A percentile compares a stretch with the other conserved stretches of the same genome.
These are phyloP conservation scores for Trichosporon coremiiforme DNA, from an alignment of 1,284 basidiomycete genomes.

Conservation along the genomic window DNA sequence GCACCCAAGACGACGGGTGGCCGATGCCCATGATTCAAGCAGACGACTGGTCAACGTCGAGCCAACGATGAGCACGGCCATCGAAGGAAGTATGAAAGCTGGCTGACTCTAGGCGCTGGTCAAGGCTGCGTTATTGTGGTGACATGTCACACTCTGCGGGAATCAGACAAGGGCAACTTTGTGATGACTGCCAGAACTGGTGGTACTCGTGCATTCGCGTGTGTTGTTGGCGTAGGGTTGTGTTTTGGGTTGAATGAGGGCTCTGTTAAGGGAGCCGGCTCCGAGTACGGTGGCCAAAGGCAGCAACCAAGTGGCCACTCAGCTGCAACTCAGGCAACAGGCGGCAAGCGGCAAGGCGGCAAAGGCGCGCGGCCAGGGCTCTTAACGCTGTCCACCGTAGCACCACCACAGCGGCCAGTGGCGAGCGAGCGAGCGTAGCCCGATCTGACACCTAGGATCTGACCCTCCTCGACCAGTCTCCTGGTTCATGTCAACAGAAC, in stretches of 20 bases:
- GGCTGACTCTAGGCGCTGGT: too few relatives aligned
- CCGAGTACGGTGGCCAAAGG: background rate
- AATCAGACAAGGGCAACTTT: background rate
- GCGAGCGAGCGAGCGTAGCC: background rate
- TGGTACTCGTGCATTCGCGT: background rate
- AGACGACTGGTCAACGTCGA: background rate
- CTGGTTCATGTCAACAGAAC: background rate
- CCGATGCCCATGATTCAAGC: background rate
- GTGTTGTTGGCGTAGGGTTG: background rate
- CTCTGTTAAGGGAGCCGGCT: background rate
- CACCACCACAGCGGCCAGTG: too few relatives aligned
- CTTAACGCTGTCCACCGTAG: too few relatives aligned
- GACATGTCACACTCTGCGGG: constrained; percentile 7
- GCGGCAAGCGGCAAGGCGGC: too few relatives aligned
- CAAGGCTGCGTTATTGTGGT: background rate
- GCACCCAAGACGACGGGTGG: background rate
- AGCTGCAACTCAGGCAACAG: background rate
- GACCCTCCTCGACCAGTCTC: too few relatives aligned
- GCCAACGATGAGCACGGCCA: background rate
- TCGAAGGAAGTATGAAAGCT: too few relatives aligned
- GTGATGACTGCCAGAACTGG: background rate
- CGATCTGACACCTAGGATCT: constrained; percentile 2
- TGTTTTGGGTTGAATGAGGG: constrained; percentile 12
- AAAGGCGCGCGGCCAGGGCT: too few relatives aligned
- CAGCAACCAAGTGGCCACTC: too few relatives aligned